A percentile compares a stretch with the other conserved stretches of the same genome.
phyloP scores from a whole-genome alignment of 495 filamentous ascomycete genomes.

The Hypoxylon cercidicola region DNA sequence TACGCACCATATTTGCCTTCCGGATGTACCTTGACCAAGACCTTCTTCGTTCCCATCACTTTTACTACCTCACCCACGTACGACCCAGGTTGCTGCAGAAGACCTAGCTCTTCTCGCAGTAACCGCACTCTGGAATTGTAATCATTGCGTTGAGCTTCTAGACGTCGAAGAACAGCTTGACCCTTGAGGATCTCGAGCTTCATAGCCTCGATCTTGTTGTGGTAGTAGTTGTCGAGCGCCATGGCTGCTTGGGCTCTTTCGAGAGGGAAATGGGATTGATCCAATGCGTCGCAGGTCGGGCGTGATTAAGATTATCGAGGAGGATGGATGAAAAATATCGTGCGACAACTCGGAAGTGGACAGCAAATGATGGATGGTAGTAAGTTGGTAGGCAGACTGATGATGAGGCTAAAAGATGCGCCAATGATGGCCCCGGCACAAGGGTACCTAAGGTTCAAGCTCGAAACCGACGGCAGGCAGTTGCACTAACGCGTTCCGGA shows the following conservation, averaged over 20 bases:
- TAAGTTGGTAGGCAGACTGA: constrained; percentile 19
- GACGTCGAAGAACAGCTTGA: constrained; percentile 89
- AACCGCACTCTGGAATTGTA: constrained; percentile 98
- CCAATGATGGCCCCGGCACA: constrained; percentile 30
- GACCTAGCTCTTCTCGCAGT: constrained; percentile 92
- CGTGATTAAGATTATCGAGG: constrained; percentile 2
- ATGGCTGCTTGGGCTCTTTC: constrained; percentile 68
- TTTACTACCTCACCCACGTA: constrained; percentile 99
- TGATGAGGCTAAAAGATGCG: constrained; percentile 34
- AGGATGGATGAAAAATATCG: background rate
- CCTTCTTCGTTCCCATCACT: constrained; percentile 99
- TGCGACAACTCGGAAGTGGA: constrained; percentile 4
- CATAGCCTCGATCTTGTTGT: constrained; percentile 99
- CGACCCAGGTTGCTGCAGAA: constrained; percentile 96
- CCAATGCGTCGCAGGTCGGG: constrained; percentile 4
- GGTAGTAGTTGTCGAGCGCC: constrained; percentile 99
- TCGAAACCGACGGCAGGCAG: constrained; percentile 30
- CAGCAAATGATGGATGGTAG: background rate
- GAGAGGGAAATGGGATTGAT: constrained; percentile 12
- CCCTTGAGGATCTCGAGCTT: constrained; percentile 99
- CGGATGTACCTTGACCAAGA: constrained; percentile 97
- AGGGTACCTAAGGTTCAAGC: constrained; percentile 21
- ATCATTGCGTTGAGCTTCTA: constrained; percentile 98
- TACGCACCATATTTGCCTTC: constrained; percentile 98
- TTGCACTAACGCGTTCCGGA: constrained; percentile 39